Percentiles rank a stretch among this genome's conserved stretches.
These are phyloP conservation scores for Diaporthe vexans DNA, from an alignment of 2,329 filamentous ascomycete species.

Conservation along the genomic window DNA sequence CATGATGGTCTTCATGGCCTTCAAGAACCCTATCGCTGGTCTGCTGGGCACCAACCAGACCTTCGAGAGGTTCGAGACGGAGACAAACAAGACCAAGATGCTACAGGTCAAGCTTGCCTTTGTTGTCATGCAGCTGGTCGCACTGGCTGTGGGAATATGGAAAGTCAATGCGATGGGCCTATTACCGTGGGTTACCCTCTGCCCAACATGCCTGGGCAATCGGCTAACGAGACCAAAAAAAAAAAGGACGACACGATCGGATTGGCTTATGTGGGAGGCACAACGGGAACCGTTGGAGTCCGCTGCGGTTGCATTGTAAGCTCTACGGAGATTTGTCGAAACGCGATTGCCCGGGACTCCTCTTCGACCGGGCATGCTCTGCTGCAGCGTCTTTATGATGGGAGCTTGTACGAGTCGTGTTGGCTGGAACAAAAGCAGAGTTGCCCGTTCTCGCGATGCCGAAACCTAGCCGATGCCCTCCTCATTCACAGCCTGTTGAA, in stretches of 20 bases:
- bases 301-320: conserved; percentile 73
- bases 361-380: conserved; percentile 16
- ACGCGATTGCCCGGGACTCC: neutral
- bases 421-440: neutral
- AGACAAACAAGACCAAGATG: conserved; percentile 80
- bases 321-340: neutral
- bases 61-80: conserved; percentile 92
- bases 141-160: conserved; percentile 90
- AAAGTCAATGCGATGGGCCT: conserved; percentile 98
- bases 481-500: conserved; percentile 10
- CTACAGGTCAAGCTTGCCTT: conserved; percentile 90
- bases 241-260: conserved; percentile 88
- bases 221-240: conserved; percentile 23
- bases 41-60: conserved; percentile 85
- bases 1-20: conserved; percentile 99
- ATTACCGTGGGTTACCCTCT: conserved; percentile 77
- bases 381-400: neutral
- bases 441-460: neutral
- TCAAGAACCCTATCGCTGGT: conserved; percentile 94
- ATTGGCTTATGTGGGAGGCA: conserved; percentile 97
- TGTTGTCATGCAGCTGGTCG: conserved; percentile 86
- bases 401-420: conserved; percentile 19
- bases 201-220: neutral
- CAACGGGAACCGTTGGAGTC: conserved; percentile 78
- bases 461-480: conserved; percentile 7